Evolutionary conservation across 805 yeast species (phyloP), one percentile per base, ranked within the genome.

Genomic region (Candida maltosa): DNA sequence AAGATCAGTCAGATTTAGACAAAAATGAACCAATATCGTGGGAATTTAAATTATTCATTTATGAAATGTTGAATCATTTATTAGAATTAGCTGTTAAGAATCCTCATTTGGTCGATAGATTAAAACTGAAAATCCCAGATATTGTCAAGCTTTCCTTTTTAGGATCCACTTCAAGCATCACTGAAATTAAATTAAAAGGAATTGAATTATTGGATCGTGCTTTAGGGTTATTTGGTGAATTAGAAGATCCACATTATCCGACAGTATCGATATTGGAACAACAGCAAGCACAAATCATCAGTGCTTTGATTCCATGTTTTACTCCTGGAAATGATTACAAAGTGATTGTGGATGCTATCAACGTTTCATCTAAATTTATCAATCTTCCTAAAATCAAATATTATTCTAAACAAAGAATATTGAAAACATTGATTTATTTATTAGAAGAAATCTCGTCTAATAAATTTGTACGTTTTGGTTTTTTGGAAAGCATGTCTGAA

Each of bases 251-350:
- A 0, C 72, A 84, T 19, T 82, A 80, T 47, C 82, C 86, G 0
- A 78, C 80, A 3, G 73, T 75, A 11, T 75, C 91, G 0, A 69
- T 88, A 7, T 62, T 91, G 28, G 95, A 86, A 45, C 97, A 89
- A 58, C 95, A 85, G 50, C 96, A 93, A 49, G 97, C 97, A 0
- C 96, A 87, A 48, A 86, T 93, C 7, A 81, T 86, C 7, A 82
- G 95, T 39, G 95, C 97, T 0, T 68, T 91, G 37, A 75, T 87
- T 32, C 96, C 97, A 0, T 87, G 95, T 8, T 91, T 93, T 60
- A 73, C 73, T 22, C 65, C 73, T 3, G 89, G 80, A 14, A 80
- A 88, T 38, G 80, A 83, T 9, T 77, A 94, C 1, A 73, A 74
- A 24, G 72, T 87, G 1, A 88, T 91, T 1, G 75, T 85, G 16